Evolutionary conservation across 2,329 filamentous ascomycete species (phyloP), one percentile per base, ranked within the genome.

Genomic region (Ophiocordyceps robertsii): DNA sequence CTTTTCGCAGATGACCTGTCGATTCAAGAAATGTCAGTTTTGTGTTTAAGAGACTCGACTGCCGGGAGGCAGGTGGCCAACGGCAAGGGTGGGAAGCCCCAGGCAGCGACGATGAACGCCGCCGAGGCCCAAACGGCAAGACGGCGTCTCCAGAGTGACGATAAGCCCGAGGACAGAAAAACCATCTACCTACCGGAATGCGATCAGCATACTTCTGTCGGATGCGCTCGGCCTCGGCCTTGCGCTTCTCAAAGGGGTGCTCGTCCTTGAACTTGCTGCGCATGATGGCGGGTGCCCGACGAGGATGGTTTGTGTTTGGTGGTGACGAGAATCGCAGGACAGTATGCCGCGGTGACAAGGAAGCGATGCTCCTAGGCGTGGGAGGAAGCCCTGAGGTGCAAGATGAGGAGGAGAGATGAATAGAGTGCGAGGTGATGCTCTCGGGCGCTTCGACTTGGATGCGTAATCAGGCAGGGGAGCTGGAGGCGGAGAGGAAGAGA

Each of bases 241-340:
- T 95, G 73, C 92, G 88, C 86, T 98, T 98, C 83, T 96, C 92
- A 66, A 96, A 96, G 57, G 87, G 88, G 68, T 96, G 92, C 80
- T 96, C 92, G 82, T 98, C 92, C 88, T 98, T 98, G 70, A 98
- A 98, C 80, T 96, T 96, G 75, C 87, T 94, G 64, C 89, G 84
- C 88, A 95, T 95, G n/a, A 14, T 36, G 33, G 16, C 16, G 33
- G n/a, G 10, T 10, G 33, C 16, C 24, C 24, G 6, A 27, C 3
- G 13, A 5, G 12, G 33, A 16, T 10, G 33, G 33, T 3, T 4
- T 14, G 33, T 10, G 4, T 14, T 14, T 14, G 17, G 14, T 14
- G n/a, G 16, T 7, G 16, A 17, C 16, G 16, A 16, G n/a, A 16
- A 7, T 4, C n/a, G 31, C 14, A 17, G 16, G 33, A 17, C 3